Percentiles rank a stretch among this genome's conserved stretches.
Evolutionary conservation across 1,284 basidiomycete species (phyloP).

Genomic region (Schizopora paradoxa): DNA sequence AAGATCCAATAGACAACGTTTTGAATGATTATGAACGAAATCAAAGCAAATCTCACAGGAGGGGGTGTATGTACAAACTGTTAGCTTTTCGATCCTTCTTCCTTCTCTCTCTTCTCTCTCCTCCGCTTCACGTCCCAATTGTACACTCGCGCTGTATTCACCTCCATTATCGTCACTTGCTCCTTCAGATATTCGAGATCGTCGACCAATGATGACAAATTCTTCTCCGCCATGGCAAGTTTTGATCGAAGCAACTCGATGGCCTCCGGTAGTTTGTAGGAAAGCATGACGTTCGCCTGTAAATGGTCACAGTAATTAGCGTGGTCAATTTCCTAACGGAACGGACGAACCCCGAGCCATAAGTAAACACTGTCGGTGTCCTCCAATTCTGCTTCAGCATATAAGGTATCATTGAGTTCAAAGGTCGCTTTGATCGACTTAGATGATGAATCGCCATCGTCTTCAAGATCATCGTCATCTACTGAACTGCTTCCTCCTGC

Average conservation of each 20-base stretch:
- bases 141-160: constrained; percentile 94
- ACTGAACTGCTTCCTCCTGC: constrained; percentile 40
- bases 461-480: constrained; percentile 33
- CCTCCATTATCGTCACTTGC: constrained; percentile 97
- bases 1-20: too few relatives aligned
- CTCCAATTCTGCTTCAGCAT: constrained; percentile 84
- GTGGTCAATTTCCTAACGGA: constrained; percentile 4
- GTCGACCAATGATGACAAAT: constrained; percentile 68
- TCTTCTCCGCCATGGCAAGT: constrained; percentile 69
- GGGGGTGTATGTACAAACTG: background rate
- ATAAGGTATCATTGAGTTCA: constrained; percentile 95
- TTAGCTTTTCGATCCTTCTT: constrained; percentile 20
- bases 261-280: constrained; percentile 85
- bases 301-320: constrained; percentile 1
- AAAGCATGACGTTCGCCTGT: constrained; percentile 96
- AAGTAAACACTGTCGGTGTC: constrained; percentile 88
- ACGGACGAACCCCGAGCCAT: constrained; percentile 88
- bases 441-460: constrained; percentile 25
- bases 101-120: constrained; percentile 51
- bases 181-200: constrained; percentile 94
- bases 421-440: constrained; percentile 82
- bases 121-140: constrained; percentile 93
- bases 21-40: background rate
- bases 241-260: constrained; percentile 74
- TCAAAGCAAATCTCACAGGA: background rate